phyloP scores from a whole-genome alignment of 352 stramenopile genomes.

The Globisporangium nunn region DNA sequence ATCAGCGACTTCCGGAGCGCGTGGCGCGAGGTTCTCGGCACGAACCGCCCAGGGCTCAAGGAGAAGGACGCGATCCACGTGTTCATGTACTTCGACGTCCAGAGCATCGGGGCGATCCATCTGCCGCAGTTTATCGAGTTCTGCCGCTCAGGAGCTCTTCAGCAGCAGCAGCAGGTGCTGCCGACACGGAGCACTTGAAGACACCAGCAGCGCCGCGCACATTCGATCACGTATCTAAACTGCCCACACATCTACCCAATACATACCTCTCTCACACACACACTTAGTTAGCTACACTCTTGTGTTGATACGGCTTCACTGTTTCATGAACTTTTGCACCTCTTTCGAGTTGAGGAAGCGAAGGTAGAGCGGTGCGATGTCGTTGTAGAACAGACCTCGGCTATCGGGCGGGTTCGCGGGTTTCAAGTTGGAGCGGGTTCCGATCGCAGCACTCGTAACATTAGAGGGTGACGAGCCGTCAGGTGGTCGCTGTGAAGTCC shows the following conservation, averaged over 20 bases:
- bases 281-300: too few species aligned
- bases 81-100: conserved; percentile 74
- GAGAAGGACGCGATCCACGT: conserved; percentile 63
- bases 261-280: neutral
- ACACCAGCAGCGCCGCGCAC: neutral
- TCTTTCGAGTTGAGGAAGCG: conserved; percentile 72
- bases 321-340: conserved; percentile 46
- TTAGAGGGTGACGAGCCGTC: neutral
- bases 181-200: neutral
- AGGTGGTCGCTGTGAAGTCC: neutral
- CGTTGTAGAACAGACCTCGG: conserved; percentile 60
- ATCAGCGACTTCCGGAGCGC: conserved; percentile 36
- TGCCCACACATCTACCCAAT: too few species aligned
- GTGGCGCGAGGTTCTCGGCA: conserved; percentile 7
- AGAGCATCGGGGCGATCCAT: conserved; percentile 56
- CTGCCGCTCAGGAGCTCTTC: conserved; percentile 10
- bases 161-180: conserved; percentile 1
- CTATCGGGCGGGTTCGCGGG: conserved; percentile 11
- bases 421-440: conserved; percentile 1
- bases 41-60: conserved; percentile 10
- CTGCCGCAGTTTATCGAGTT: conserved; percentile 33
- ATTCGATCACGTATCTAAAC: neutral
- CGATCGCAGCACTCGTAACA: neutral
- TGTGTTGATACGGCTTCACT: conserved; percentile 1
- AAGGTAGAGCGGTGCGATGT: conserved; percentile 64